Evolutionary conservation across 129 eudicot genomes (phyloP), one percentile per base, ranked within the genome.

Genomic region (Flaveria ramosissima): DNA sequence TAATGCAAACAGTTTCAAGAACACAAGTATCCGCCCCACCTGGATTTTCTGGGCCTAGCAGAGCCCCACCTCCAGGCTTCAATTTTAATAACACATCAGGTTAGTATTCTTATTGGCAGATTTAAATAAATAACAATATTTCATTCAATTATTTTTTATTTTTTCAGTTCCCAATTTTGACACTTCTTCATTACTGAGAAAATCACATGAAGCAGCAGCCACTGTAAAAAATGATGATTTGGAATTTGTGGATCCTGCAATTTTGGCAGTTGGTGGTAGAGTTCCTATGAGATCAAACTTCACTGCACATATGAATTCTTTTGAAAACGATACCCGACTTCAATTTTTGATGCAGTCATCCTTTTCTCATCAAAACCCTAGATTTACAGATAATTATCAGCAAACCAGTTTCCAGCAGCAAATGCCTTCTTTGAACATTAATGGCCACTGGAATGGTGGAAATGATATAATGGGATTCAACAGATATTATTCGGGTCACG

Each of bases 41-140:
- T 47, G 99, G 99, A 57, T 95, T 95, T 82, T 79, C 89, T 24
- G 88, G 81, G 8, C 92, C 96, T 51, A 88, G 82, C 52, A 88
- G 96, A 84, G 87, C 96, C 64, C 97, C 97, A 75, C 99, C 99
- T 9, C 99, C 99, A 23, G 99, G 99, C 70, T 95, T 95, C 76
- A 27, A 84, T 24, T 82, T 88, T 48, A 91, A 83, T 73, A 61
- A 81, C 8, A 59, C 80, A 52, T 82, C 96, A 69, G 97, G 99
- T 95, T 68, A 39, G 87, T 83, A 66, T 45, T 74, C 45, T 45
- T 23, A 7, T 55, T 17, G 60, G 60, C 3, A 16, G 26, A 19
- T 7, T 5, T 53, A 6, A 55, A 9, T 19, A 10, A 12, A 0
- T 4, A 36, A 14, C 59, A 21, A 30, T 26, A 24, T 62, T 52